Percentiles rank a stretch among this genome's conserved stretches.
These are phyloP conservation scores for Lyophyllum semitale DNA, from an alignment of 768 basidiomycete genomes.

Conservation along the genomic window DNA sequence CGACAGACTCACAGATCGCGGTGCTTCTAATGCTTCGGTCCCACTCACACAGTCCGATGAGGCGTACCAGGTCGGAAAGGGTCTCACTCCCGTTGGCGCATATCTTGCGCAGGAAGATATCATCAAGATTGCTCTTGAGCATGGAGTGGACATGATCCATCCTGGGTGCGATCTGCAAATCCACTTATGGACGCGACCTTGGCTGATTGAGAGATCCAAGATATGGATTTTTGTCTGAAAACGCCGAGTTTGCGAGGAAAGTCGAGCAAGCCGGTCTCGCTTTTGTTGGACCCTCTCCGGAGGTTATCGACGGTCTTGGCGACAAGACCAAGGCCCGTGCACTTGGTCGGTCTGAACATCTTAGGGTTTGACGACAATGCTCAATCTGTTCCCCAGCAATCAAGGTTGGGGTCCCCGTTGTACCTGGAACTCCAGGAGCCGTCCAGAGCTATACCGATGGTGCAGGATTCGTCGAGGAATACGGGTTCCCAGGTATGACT, in stretches of 20 bases:
- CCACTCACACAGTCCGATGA: constrained; percentile 78
- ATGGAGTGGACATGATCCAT: constrained; percentile 99
- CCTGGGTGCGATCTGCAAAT: constrained; percentile 66
- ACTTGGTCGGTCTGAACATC: constrained; percentile 54
- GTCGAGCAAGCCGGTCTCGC: constrained; percentile 97
- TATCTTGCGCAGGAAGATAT: constrained; percentile 99
- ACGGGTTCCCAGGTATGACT: constrained; percentile 84
- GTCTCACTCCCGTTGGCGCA: constrained; percentile 92
- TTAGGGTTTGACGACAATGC: constrained; percentile 3
- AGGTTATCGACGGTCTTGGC: constrained; percentile 95
- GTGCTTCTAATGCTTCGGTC: constrained; percentile 31
- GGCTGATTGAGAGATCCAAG: constrained; percentile 38
- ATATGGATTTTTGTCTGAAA: constrained; percentile 97
- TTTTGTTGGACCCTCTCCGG: constrained; percentile 93
- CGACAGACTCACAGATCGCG: constrained; percentile 9
- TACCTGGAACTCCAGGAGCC: constrained; percentile 97
- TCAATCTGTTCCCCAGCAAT: constrained; percentile 54
- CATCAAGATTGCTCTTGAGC: constrained; percentile 93
- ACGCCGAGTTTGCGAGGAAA: constrained; percentile 95
- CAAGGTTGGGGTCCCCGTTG: constrained; percentile 90
- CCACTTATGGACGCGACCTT: not conserved
- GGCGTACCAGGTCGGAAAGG: constrained; percentile 97
- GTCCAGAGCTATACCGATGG: constrained; percentile 81
- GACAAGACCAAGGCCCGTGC: constrained; percentile 98
- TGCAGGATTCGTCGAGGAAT: constrained; percentile 88